Base-by-base conservation (phyloP, 176 grass and related monocot species). In the Cenchrus americanus region DNA sequence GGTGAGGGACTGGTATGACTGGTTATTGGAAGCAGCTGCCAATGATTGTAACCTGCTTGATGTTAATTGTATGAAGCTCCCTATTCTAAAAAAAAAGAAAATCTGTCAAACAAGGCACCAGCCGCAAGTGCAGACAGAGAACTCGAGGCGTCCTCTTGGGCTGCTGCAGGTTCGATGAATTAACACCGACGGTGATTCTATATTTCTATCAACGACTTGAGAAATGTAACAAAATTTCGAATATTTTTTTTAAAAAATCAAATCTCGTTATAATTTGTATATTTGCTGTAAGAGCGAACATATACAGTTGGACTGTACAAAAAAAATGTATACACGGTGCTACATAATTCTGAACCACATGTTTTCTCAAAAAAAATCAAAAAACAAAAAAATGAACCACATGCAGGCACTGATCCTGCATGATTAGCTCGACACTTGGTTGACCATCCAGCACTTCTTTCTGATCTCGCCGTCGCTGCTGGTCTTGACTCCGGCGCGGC, bases 381-480 rank as follows among this genome's bases (percentile, higher is more conserved):
- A 30, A 30, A 30, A 30, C 27, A 30, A 30, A 30, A 37, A 37
- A 61, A 60, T 23, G 1, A 54, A 51, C 19, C 71, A 44, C 43
- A 44, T 44, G 43, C 43, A 51, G 50, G 3, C 14, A 73, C 3
- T 19, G 26, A 37, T 37, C 34, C 2, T 37, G 34, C 34, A 37
- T 37, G 34, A 55, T 13, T 55, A 57, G 72, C 1, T 8, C 3
- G 13, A 10, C 32, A n/a, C 2, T 48, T 74, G 43, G 22, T 87
- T 91, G 55, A 91, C 50, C 10, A 49, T 41, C 64, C 90, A 17
- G 44, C 90, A 92, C 0, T 79, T 84, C 10, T 60, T 71, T 46
- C 90, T 86, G 52, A 91, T 80, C 85, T 91, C 62, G n/a, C 89
- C 89, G 17, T 80, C 1, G 34, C 34, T 1, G 5, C 43, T 67